Percentiles rank a stretch among this genome's conserved stretches.
Evolutionary conservation across 495 filamentous ascomycete genomes (phyloP).

Genomic region (Pyrenopolyporus hunteri): DNA sequence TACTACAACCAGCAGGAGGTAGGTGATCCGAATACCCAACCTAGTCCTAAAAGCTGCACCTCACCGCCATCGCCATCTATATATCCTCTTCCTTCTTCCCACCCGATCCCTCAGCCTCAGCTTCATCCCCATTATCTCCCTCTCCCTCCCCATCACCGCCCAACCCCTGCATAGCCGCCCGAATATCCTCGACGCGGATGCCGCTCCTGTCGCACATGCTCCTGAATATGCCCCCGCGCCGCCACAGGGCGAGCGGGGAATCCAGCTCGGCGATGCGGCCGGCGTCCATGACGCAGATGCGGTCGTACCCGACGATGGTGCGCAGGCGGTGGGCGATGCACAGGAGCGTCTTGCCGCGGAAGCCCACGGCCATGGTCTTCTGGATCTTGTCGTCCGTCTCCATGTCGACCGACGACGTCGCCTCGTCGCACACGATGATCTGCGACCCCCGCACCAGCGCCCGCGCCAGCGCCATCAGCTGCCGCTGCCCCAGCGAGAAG

Average conservation of each 20-base stretch:
- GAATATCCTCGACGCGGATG: conserved; percentile 77
- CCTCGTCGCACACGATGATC: conserved; percentile 97
- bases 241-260: conserved; percentile 72
- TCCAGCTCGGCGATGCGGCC: conserved; percentile 87
- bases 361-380: conserved; percentile 82
- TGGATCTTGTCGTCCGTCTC: conserved; percentile 98
- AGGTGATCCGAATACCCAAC: no score
- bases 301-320: conserved; percentile 92
- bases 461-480: conserved; percentile 92
- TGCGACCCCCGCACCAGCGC: conserved; percentile 84
- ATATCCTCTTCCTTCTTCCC: conserved; percentile 15
- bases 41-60: no score
- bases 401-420: conserved; percentile 90
- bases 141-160: conserved; percentile 6
- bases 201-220: conserved; percentile 93
- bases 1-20: no score
- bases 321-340: conserved; percentile 94
- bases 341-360: conserved; percentile 85
- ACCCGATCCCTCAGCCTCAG: conserved; percentile 1
- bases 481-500: conserved; percentile 94
- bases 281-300: conserved; percentile 94
- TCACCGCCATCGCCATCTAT: background rate
- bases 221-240: conserved; percentile 74
- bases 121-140: background rate
- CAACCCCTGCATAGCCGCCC: conserved; percentile 32